Base-by-base conservation (phyloP, 495 filamentous ascomycete genomes). In the Neurospora hispaniola region DNA sequence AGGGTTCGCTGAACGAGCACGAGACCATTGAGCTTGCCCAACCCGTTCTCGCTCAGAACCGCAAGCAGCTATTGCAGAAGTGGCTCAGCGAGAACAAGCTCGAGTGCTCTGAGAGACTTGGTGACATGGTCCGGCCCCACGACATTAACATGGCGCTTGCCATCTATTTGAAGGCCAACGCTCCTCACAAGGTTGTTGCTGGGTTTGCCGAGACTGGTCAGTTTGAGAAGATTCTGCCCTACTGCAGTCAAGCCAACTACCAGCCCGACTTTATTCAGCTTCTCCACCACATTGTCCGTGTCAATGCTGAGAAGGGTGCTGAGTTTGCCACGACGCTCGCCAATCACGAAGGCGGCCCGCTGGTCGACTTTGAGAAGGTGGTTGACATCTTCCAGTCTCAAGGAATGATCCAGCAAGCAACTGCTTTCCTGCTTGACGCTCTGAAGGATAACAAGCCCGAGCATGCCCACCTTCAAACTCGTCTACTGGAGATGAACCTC, bases 381-480 rank as follows among this genome's bases (percentile, higher is more conserved):
- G 93, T 98, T 43, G 95, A 98, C 80, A 92, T 99, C 59, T 99
- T 99, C 89, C 89, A 96, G 79, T 93, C 95, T 31, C 96, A 98
- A 82, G 94, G 93, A 81, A 96, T 98, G 94, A 88, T 97, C 69
- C 96, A 98, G 81, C 93, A 97, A 79, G 96, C 95, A 10, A 99
- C 96, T 9, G 94, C 95, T 23, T 98, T 99, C 89, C 84, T 99
- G 42, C 87, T 99, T 35, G 96, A 98, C 81, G 94, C 93, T 18
- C 86, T 99, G 62, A 93, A 96, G 82, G 92, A 92, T 71, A 97
- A 99, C 85, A 91, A 91, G 76, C 95, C 94, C 5, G 96, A 98
- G 81, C 94, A 99, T 74, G 95, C 90, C 66, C 89, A 94, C 75
- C 86, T 98, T 69, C 96, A 99, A 81, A 99, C 96, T 43, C 90